Evolutionary conservation across 331 rosid species (phyloP).

Genomic region (Stylosanthes scabra): DNA sequence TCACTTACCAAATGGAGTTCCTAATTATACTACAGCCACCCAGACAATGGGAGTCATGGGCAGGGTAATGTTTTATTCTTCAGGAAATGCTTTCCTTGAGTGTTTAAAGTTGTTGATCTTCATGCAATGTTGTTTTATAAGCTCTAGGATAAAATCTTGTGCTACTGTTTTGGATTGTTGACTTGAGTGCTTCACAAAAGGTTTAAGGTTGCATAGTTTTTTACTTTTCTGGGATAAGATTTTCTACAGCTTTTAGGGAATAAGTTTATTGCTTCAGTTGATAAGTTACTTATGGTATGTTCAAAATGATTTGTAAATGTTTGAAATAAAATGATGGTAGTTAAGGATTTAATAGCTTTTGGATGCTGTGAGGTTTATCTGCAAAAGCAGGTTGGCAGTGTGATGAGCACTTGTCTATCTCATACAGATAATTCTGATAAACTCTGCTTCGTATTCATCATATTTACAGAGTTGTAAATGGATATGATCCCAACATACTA

Average conservation of each 20-base stretch:
- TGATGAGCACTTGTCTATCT: neutral
- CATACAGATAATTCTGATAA: neutral
- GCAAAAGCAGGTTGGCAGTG: too few species aligned
- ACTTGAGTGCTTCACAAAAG: neutral
- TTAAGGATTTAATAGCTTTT: neutral
- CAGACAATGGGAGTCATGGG: constrained; percentile 56
- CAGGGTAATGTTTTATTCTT: constrained; percentile 58
- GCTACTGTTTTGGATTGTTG: constrained; percentile 5
- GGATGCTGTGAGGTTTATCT: too few species aligned
- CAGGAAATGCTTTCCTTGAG: constrained; percentile 9
- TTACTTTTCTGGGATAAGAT: neutral
- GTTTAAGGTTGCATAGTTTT: constrained; percentile 10
- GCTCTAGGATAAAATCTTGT: constrained; percentile 4
- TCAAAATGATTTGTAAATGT: neutral
- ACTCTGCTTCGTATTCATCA: neutral
- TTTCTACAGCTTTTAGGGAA: neutral
- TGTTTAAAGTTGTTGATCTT: constrained; percentile 2
- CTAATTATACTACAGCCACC: constrained; percentile 55
- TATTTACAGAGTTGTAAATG: neutral
- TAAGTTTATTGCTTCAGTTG: constrained; percentile 19
- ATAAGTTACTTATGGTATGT: neutral
- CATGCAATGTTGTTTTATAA: constrained; percentile 6
- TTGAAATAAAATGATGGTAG: neutral
- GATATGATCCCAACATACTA: neutral
- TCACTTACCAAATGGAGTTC: constrained; percentile 61